phyloP scores from a whole-genome alignment of 2,329 filamentous ascomycete genomes.

The Exophiala viscosa region DNA sequence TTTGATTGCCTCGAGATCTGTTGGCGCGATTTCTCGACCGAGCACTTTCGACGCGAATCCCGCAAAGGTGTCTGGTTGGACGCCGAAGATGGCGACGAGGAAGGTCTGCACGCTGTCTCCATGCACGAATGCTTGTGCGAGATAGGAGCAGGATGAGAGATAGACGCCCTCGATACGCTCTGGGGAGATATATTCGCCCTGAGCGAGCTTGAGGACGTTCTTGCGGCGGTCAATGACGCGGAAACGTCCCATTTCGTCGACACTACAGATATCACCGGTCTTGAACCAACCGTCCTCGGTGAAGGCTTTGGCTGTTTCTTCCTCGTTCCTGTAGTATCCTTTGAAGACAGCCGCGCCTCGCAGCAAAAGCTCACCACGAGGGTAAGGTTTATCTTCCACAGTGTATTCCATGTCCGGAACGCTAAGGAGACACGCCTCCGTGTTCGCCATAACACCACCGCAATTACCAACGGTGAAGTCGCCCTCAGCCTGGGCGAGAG shows the following conservation, averaged over 20 bases:
- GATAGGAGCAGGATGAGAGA: slow-evolving; percentile 71
- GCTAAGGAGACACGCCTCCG: slow-evolving; percentile 77
- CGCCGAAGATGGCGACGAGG: slow-evolving; percentile 81
- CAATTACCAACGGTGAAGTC: slow-evolving; percentile 80
- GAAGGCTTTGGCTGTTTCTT: slow-evolving; percentile 78
- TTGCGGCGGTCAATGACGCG: slow-evolving; percentile 94
- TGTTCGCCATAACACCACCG: slow-evolving; percentile 63
- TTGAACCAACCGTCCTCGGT: slow-evolving; percentile 94
- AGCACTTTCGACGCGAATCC: slow-evolving; percentile 74
- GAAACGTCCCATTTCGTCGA: slow-evolving; percentile 83
- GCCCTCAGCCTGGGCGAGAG: slow-evolving; percentile 62
- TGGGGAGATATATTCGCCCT: slow-evolving; percentile 96
- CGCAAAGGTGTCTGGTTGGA: slow-evolving; percentile 81
- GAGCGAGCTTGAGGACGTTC: slow-evolving; percentile 97
- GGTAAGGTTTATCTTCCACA: slow-evolving; percentile 79
- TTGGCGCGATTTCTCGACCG: slow-evolving; percentile 60
- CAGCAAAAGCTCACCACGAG: slow-evolving; percentile 83
- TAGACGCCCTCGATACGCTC: slow-evolving; percentile 97
- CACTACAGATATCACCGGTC: slow-evolving; percentile 83
- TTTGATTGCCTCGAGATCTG: slow-evolving; percentile 65
- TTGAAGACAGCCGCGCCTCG: slow-evolving; percentile 76
- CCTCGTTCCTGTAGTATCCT: slow-evolving; percentile 86
- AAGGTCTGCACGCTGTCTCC: slow-evolving; percentile 78
- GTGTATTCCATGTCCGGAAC: slow-evolving; percentile 94
- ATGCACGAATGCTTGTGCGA: slow-evolving; percentile 83